Conservation (phyloP, 306 rosid genomes). For the Glycine latifolia region DNA sequence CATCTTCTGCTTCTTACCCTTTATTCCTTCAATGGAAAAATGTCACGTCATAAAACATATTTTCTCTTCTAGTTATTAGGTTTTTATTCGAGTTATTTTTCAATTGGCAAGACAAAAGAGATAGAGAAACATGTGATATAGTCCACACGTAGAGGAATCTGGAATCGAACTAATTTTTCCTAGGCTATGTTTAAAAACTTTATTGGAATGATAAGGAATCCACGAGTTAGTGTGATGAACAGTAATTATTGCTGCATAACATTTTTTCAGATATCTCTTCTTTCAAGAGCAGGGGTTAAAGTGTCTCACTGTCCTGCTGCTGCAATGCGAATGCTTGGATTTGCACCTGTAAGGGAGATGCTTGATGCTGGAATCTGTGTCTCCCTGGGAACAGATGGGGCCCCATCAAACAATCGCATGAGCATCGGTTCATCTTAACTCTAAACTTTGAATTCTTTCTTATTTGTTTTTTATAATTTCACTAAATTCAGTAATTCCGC, state of each 20-base stretch:
- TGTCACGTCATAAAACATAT: background rate
- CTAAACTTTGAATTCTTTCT: slow-evolving; percentile 27
- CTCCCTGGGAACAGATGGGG: slow-evolving; percentile 93
- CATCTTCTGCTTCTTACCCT: background rate
- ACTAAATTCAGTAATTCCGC: background rate
- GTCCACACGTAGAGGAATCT: background rate
- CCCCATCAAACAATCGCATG: slow-evolving; percentile 95
- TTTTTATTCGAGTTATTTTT: background rate
- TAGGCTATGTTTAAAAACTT: background rate
- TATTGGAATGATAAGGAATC: slow-evolving; percentile 1
- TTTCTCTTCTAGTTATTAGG: background rate
- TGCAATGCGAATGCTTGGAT: slow-evolving; percentile 97
- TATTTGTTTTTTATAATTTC: slow-evolving; percentile 13
- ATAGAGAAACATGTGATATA: background rate
- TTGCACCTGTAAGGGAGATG: slow-evolving; percentile 94
- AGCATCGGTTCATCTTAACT: slow-evolving; percentile 73
- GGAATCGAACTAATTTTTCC: slow-evolving; percentile 8
- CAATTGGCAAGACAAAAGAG: background rate
- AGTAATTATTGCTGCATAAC: background rate
- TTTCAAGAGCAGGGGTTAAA: slow-evolving; percentile 78
- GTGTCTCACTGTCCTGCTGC: slow-evolving; percentile 92
- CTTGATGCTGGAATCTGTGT: slow-evolving; percentile 81
- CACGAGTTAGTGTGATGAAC: slow-evolving; percentile 18
- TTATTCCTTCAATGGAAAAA: background rate
- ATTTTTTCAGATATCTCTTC: slow-evolving; percentile 72